Base-by-base conservation (phyloP, 768 basidiomycete species). In the Podaxis sp. region DNA sequence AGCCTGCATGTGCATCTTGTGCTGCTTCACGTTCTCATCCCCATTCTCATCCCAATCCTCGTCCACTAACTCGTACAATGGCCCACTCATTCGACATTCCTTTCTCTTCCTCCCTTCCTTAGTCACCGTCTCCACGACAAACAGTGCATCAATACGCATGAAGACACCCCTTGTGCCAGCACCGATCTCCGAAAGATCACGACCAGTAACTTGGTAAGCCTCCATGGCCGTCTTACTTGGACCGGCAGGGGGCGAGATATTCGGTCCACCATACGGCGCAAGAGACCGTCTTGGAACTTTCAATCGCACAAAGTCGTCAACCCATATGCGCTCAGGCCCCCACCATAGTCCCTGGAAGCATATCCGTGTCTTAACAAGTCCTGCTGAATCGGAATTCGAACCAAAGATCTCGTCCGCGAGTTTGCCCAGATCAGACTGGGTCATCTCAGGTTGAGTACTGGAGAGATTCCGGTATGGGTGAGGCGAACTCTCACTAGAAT, bases 251-350 rank as follows among this genome's bases (percentile, higher is more conserved):
- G 86, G 73, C 2, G 78, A 71, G 44, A 93, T 86, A 60, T 82
- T 70, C 48, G 80, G 77, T 1, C 81, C 79, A 21, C 91, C 90
- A 38, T 76, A 66, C 5, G 90, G 89, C 11, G 89, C 89, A 59
- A 92, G 77, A 62, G 84, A 83, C 36, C 78, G 74, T 40, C 90
- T 81, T 1, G 86, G 81, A 25, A 89, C 72, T 66, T 91, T 91
- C 52, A 96, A 77, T 23, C 93, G 83, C 38, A 95, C 82, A 58
- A 95, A 81, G 63, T 96, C 93, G 61, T 89, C 90, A 4, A 81
- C 76, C 93, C 93, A 96, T 56, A 95, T 90, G 32, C 91, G 82
- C 68, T 95, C 93, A 1, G 87, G 84, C 6, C 94, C 94, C 88
- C 90, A 91, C 92, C 92, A 96, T 6, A 95, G 68, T 1, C 91